Evolutionary conservation across 805 yeast genomes (phyloP).

Genomic region (Candida insectalens): DNA sequence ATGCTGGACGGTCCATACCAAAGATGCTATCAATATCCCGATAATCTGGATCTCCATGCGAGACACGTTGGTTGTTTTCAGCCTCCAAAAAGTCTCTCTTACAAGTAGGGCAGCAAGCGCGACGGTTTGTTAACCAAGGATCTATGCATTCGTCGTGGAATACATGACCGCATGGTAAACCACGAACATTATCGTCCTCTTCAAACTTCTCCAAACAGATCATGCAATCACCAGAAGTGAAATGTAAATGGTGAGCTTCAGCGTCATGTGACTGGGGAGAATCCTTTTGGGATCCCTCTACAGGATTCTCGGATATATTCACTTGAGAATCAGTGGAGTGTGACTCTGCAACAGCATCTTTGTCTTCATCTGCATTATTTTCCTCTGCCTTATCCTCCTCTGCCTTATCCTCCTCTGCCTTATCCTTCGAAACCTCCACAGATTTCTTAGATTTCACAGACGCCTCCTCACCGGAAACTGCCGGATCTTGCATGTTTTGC

Average conservation of each 20-base stretch:
- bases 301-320: background rate
- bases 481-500: no score
- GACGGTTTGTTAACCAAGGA: conserved; percentile 68
- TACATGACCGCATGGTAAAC: conserved; percentile 73
- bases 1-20: conserved; percentile 1
- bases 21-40: conserved; percentile 16
- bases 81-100: conserved; percentile 38
- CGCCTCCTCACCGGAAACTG: no score
- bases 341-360: background rate
- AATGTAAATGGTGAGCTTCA: conserved; percentile 28
- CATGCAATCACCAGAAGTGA: conserved; percentile 65
- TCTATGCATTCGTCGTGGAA: conserved; percentile 73
- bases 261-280: conserved; percentile 15
- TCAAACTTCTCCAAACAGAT: conserved; percentile 64
- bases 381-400: conserved; percentile 26
- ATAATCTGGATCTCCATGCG: conserved; percentile 11
- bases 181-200: conserved; percentile 56
- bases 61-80: no score
- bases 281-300: background rate
- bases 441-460: background rate
- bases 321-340: background rate
- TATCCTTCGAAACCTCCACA: background rate
- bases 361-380: conserved; percentile 10
- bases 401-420: background rate
- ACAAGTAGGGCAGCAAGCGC: conserved; percentile 81